These are phyloP conservation scores for Phoma sp. DNA, from an alignment of 2,329 filamentous ascomycete genomes.

Conservation along the genomic window DNA sequence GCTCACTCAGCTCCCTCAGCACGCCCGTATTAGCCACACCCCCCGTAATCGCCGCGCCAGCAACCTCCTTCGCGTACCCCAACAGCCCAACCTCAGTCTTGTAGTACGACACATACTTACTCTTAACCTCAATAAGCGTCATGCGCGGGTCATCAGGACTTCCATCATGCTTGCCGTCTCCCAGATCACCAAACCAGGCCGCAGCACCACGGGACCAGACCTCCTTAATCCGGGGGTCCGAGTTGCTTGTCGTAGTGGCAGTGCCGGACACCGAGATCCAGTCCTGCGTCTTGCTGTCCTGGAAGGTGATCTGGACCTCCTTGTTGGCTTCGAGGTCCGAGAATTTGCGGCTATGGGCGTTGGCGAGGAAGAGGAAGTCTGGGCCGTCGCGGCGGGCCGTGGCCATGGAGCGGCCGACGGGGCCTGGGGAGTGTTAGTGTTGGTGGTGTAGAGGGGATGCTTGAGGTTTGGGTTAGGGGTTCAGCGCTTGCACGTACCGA, in stretches of 20 bases:
- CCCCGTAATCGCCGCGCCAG: constrained; percentile 46
- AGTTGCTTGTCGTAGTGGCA: constrained; percentile 49
- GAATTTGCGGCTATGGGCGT: constrained; percentile 56
- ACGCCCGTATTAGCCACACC: constrained; percentile 49
- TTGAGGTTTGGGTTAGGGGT: no score
- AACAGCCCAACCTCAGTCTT: constrained; percentile 42
- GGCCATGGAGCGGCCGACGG: constrained; percentile 56
- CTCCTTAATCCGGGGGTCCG: constrained; percentile 57
- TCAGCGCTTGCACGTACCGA: constrained; percentile 36
- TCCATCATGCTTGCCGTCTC: constrained; percentile 56
- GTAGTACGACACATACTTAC: constrained; percentile 50
- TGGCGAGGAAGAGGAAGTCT: constrained; percentile 59
- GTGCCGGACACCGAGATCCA: constrained; percentile 56
- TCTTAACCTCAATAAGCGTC: constrained; percentile 49
- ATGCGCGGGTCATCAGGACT: constrained; percentile 56
- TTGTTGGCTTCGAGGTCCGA: constrained; percentile 52
- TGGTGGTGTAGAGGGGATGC: not conserved
- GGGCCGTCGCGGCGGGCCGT: constrained; percentile 62
- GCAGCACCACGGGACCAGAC: constrained; percentile 48
- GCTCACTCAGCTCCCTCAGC: constrained; percentile 56
- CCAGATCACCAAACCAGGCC: constrained; percentile 59
- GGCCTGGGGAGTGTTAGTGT: constrained; percentile 30
- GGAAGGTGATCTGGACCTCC: constrained; percentile 54
- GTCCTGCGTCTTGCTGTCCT: constrained; percentile 54
- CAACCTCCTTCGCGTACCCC: constrained; percentile 51